Evolutionary conservation across 495 filamentous ascomycete genomes (phyloP).

Genomic region (Parathielavia hyrcaniae): DNA sequence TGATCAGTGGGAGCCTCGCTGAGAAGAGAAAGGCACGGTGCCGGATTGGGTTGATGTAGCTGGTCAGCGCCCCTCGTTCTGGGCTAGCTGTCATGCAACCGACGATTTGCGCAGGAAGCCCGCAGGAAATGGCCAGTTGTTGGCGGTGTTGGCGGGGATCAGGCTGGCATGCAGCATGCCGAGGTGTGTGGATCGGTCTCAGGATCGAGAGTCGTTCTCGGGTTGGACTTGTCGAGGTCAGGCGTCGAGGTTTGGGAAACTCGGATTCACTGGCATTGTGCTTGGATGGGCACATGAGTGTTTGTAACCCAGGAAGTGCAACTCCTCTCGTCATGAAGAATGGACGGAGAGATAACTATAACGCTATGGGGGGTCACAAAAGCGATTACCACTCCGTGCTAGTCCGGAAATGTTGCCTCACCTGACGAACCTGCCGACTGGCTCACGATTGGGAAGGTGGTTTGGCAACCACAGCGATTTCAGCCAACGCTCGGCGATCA

Average conservation of each 20-base stretch:
- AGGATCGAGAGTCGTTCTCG: background rate
- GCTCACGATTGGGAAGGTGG: background rate
- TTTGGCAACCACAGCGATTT: slow-evolving; percentile 2
- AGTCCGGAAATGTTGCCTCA: background rate
- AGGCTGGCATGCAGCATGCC: slow-evolving; percentile 5
- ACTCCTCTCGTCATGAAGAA: too few relatives aligned
- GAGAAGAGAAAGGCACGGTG: background rate
- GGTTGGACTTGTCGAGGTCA: too few relatives aligned
- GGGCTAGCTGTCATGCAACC: slow-evolving; percentile 11
- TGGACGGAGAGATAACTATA: background rate
- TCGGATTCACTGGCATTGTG: too few relatives aligned
- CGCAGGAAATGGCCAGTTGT: slow-evolving; percentile 1
- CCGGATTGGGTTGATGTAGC: background rate
- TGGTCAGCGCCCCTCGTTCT: background rate
- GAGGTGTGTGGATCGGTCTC: background rate
- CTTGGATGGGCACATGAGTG: background rate
- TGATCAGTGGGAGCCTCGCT: background rate
- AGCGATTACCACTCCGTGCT: background rate
- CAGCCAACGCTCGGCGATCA: too few relatives aligned
- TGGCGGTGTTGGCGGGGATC: slow-evolving; percentile 5
- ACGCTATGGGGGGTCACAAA: background rate
- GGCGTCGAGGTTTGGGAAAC: background rate
- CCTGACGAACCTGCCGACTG: background rate
- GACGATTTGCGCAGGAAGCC: slow-evolving; percentile 2
- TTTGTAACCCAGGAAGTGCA: background rate